phyloP scores from a whole-genome alignment of 768 basidiomycete species.

The Termitomyces sp. region DNA sequence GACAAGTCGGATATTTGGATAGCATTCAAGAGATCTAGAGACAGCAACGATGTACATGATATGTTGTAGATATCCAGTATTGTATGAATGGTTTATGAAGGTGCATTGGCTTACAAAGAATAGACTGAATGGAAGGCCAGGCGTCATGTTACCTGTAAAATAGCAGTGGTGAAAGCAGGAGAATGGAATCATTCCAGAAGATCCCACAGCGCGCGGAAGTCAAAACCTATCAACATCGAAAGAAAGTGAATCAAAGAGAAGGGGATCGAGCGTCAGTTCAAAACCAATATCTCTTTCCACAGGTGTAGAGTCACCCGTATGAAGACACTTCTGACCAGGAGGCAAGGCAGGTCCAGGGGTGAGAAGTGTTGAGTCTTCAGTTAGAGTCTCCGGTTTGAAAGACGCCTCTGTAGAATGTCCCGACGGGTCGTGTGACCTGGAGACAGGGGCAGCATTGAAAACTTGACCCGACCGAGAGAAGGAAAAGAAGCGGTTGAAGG shows the following conservation, averaged over 20 bases:
- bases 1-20: neutral
- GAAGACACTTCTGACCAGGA: neutral
- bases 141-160: neutral
- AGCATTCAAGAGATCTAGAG: neutral
- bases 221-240: constrained; percentile 59
- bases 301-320: neutral
- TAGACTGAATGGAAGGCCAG: neutral
- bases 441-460: constrained; percentile 16
- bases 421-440: constrained; percentile 20
- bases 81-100: neutral
- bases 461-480: constrained; percentile 19
- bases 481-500: constrained; percentile 33
- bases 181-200: neutral
- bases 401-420: constrained; percentile 17
- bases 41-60: constrained; percentile 3
- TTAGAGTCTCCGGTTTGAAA: constrained; percentile 14
- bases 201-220: neutral
- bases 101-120: neutral
- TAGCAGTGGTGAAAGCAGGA: neutral
- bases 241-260: constrained; percentile 68
- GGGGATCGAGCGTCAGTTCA: constrained; percentile 67
- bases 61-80: constrained; percentile 7
- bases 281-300: constrained; percentile 38
- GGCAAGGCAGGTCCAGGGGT: neutral
- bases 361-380: constrained; percentile 5